Evolutionary conservation across 768 basidiomycete genomes (phyloP).

Genomic region (Pleurotus cornucopiae): DNA sequence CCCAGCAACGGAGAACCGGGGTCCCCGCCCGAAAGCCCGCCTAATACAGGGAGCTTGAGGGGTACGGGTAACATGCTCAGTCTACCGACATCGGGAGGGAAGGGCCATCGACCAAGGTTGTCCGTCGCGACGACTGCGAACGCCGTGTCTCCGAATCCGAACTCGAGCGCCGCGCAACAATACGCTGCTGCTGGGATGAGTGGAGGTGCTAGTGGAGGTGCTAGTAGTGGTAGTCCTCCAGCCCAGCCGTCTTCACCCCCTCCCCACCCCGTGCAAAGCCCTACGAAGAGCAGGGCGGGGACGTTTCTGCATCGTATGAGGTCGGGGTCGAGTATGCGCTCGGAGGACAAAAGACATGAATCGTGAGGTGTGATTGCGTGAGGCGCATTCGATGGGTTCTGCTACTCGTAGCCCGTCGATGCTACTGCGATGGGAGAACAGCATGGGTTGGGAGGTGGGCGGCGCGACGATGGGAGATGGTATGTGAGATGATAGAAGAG

Average conservation of each 20-base stretch:
- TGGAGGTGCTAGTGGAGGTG: not conserved
- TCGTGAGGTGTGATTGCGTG: too few species aligned
- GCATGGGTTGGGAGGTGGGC: too few species aligned
- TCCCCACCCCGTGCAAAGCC: not conserved
- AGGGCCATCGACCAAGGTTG: conserved; percentile 2
- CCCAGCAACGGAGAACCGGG: not conserved
- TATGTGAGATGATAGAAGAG: too few species aligned
- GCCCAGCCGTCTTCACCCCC: not conserved
- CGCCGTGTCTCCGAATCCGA: not conserved
- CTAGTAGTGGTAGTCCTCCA: not conserved
- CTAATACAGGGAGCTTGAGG: not conserved
- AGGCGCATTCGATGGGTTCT: too few species aligned
- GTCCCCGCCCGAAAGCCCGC: not conserved
- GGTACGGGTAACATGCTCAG: not conserved
- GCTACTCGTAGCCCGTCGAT: too few species aligned
- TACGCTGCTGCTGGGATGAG: too few species aligned
- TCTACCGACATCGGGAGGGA: not conserved
- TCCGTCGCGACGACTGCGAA: conserved; percentile 2
- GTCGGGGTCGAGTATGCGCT: conserved; percentile 4
- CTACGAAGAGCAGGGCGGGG: not conserved
- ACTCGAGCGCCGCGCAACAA: not conserved
- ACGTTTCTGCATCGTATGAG: conserved; percentile 6
- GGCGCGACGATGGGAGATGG: too few species aligned
- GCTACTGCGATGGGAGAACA: too few species aligned
- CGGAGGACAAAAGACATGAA: not conserved